Conservation (phyloP, 768 basidiomycete species). For the Mycena albidolilacea region DNA sequence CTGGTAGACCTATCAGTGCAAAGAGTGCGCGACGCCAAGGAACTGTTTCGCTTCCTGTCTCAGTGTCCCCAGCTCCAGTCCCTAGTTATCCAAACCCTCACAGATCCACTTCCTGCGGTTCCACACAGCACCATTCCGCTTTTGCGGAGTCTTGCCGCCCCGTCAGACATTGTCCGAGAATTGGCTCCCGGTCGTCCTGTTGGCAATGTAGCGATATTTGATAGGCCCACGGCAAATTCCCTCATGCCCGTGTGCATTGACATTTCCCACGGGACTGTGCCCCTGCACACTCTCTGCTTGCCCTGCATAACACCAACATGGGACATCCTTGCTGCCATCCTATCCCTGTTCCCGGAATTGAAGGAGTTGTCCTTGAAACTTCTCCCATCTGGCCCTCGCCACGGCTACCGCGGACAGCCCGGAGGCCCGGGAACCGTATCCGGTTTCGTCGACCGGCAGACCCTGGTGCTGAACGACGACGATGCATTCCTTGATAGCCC, state of each 20-base stretch:
- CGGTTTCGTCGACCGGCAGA: too few species aligned
- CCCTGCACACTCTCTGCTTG: not conserved
- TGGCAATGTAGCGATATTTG: too few species aligned
- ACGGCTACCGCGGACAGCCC: too few species aligned
- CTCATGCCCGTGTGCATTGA: not conserved
- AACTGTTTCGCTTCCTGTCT: too few species aligned
- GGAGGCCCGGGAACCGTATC: too few species aligned
- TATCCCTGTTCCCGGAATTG: slow-evolving; percentile 1
- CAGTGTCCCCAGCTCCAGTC: too few species aligned
- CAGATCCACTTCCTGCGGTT: not conserved
- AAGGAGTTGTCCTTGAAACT: not conserved
- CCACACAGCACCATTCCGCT: not conserved
- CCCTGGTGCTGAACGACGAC: too few species aligned
- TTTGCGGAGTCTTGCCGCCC: not conserved
- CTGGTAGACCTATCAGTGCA: too few species aligned
- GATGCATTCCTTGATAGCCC: too few species aligned
- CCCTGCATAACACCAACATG: not conserved
- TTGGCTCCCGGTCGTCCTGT: not conserved
- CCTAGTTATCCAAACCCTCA: not conserved
- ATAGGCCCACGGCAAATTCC: not conserved
- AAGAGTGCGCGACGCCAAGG: too few species aligned
- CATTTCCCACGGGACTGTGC: not conserved
- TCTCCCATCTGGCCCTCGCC: too few species aligned
- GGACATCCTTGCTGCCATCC: not conserved
- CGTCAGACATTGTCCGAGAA: not conserved